phyloP scores from a whole-genome alignment of 257 asterid species.

The Solanum lignicaule region DNA sequence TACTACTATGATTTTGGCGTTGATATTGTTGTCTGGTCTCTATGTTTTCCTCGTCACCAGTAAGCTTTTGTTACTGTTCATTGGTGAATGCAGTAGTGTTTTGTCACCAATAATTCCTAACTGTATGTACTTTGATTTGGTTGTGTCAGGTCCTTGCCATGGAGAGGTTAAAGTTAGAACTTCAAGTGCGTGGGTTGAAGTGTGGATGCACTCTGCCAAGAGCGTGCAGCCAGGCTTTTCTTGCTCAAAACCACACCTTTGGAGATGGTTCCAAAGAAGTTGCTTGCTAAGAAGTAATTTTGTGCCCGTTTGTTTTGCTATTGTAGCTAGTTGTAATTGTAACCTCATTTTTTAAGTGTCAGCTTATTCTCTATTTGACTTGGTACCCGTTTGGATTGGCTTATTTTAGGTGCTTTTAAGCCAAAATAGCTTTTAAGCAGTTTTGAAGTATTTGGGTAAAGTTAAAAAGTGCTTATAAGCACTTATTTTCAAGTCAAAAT shows the following conservation, averaged over 20 bases:
- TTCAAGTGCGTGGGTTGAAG: slow-evolving; percentile 64
- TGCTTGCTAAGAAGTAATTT: slow-evolving; percentile 68
- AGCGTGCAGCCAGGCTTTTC: slow-evolving; percentile 79
- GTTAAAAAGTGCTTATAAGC: too few relatives aligned
- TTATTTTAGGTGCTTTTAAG: too few relatives aligned
- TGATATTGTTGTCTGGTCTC: background rate
- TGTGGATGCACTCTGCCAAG: slow-evolving; percentile 78
- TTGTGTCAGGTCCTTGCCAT: slow-evolving; percentile 51
- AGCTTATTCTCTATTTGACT: background rate
- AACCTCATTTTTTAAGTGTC: background rate
- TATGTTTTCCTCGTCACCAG: background rate
- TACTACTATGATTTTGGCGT: background rate
- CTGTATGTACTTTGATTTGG: background rate
- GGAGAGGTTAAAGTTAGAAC: slow-evolving; percentile 75
- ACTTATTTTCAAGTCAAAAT: too few relatives aligned
- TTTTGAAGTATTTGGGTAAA: too few relatives aligned
- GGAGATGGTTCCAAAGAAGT: slow-evolving; percentile 83
- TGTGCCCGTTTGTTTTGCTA: background rate
- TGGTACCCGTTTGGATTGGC: too few relatives aligned
- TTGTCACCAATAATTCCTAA: background rate
- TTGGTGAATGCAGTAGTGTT: background rate
- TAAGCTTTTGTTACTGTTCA: background rate
- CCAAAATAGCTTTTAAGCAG: too few relatives aligned
- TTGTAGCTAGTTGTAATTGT: background rate
- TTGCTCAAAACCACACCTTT: slow-evolving; percentile 32